phyloP scores from a whole-genome alignment of 371 early-diverging fungal species.

The Mucor irregularis region DNA sequence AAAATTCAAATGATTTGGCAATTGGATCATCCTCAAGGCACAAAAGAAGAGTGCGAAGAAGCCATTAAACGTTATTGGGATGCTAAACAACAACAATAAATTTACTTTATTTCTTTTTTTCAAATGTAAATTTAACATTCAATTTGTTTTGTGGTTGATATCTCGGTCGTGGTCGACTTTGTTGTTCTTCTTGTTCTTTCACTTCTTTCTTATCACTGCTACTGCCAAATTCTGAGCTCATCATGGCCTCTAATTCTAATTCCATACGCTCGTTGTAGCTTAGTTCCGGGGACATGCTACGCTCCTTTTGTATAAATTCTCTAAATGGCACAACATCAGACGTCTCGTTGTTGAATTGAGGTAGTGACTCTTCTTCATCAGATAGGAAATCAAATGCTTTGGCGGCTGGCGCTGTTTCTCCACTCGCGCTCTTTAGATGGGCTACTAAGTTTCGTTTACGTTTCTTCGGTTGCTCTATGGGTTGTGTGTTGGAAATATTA shows the following conservation, averaged over 20 bases:
- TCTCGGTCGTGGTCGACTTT: conserved; percentile 7
- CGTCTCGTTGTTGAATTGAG: neutral
- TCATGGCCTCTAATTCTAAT: conserved; percentile 13
- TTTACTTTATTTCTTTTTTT: conserved; percentile 8
- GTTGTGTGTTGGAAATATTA: neutral
- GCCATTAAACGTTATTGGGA: conserved; percentile 40
- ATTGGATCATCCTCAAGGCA: conserved; percentile 64
- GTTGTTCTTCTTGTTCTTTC: neutral
- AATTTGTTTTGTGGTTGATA: conserved; percentile 25
- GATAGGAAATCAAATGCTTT: conserved; percentile 14
- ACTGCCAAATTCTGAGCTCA: conserved; percentile 24
- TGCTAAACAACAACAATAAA: conserved; percentile 13
- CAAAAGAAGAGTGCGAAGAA: conserved; percentile 57
- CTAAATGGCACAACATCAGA: neutral
- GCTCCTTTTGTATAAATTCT: neutral
- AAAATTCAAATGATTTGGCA: conserved; percentile 75
- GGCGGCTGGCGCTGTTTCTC: conserved; percentile 1
- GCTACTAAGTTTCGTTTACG: conserved; percentile 24
- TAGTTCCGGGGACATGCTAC: conserved; percentile 15
- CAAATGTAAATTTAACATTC: conserved; percentile 24
- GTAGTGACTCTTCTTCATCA: conserved; percentile 19
- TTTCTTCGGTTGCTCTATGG: conserved; percentile 18
- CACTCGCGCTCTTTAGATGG: conserved; percentile 22
- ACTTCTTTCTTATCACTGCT: neutral
- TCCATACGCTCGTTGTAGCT: conserved; percentile 26